Percentiles rank a stretch among this genome's conserved stretches.
These are phyloP conservation scores for Eutrema heterophyllum DNA, from an alignment of 345 rosid species.

Conservation along the genomic window DNA sequence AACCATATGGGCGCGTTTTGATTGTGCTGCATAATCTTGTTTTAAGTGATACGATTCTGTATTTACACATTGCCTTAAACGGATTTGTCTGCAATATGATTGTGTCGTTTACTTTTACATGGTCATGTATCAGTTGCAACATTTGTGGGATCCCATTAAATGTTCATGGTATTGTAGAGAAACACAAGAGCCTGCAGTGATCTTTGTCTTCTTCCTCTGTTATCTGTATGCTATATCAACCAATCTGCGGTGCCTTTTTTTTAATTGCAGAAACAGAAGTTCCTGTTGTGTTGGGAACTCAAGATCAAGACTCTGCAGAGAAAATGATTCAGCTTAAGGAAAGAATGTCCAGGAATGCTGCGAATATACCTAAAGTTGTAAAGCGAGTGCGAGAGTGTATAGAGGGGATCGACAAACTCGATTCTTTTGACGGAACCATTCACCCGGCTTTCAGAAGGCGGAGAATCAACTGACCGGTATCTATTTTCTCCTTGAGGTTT, in stretches of 20 bases:
- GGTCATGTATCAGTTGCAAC: not conserved
- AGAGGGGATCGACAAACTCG: slow-evolving; percentile 45
- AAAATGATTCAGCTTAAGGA: slow-evolving; percentile 47
- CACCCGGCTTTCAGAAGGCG: slow-evolving; percentile 50
- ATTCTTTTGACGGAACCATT: slow-evolving; percentile 38
- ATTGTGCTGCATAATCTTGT: not conserved
- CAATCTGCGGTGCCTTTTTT: slow-evolving; percentile 17
- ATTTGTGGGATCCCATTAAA: not conserved
- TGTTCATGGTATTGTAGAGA: not conserved
- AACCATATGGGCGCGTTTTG: not conserved
- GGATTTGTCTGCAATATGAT: not conserved
- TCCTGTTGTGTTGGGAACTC: slow-evolving; percentile 8
- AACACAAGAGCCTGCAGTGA: not conserved
- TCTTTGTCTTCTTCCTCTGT: not conserved
- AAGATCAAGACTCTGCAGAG: slow-evolving; percentile 33
- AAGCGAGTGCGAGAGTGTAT: slow-evolving; percentile 60
- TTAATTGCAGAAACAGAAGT: slow-evolving; percentile 12
- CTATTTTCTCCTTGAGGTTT: not conserved
- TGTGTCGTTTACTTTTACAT: not conserved
- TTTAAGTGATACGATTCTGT: not conserved
- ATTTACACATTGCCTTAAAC: not conserved
- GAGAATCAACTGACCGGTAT: not conserved
- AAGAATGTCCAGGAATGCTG: slow-evolving; percentile 39
- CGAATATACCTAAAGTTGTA: slow-evolving; percentile 42
- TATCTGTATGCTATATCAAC: not conserved